Evolutionary conservation across 371 early-diverging fungal species (phyloP), one percentile per base, ranked within the genome.

Genomic region (Syncephalastrum sp.): DNA sequence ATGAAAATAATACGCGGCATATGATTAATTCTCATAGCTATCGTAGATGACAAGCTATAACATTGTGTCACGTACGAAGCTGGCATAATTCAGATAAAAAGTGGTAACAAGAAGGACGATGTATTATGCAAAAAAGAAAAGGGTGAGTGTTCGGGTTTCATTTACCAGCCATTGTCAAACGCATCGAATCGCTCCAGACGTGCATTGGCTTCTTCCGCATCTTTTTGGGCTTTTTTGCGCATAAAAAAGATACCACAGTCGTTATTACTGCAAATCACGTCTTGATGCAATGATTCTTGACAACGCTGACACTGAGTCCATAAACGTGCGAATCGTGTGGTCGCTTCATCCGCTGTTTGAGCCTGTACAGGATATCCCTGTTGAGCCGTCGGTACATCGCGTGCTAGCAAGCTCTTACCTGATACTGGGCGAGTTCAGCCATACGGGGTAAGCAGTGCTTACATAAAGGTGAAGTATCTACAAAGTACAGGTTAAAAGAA

Each of bases 261-360:
- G 73, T 91, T 91, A 67, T 94, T 95, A 5, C 94, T 91, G 81
- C 99, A 99, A 54, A 99, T 80, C 6, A 99, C 97, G 56, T 99
- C 98, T 64, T 94, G 95, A 71, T 96, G 94, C 52, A 99, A 67
- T 57, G 92, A 91, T 27, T 99, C 97, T 75, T 99, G 98, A 72
- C 99, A 99, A 42, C 99, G 85, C 71, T 99, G 99, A 66, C 99
- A 99, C 72, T 99, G 98, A 15, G 98, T 94, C 99, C 99, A 99
- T 44, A 99, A 84, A 15, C 96, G 77, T 21, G 96, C 82, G 70
- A 86, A 99, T 42, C 85, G 82, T 7, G 82, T 78, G 69, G 97
- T 94, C 3, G 89, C 80, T 42, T 86, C 83, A 47, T 89, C 92
- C 38, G 93, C 80, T 1, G 69, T 59, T 14, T 69, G 70, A 54